phyloP scores from a whole-genome alignment of 345 rosid species.

The Diplotaxis tenuifolia region DNA sequence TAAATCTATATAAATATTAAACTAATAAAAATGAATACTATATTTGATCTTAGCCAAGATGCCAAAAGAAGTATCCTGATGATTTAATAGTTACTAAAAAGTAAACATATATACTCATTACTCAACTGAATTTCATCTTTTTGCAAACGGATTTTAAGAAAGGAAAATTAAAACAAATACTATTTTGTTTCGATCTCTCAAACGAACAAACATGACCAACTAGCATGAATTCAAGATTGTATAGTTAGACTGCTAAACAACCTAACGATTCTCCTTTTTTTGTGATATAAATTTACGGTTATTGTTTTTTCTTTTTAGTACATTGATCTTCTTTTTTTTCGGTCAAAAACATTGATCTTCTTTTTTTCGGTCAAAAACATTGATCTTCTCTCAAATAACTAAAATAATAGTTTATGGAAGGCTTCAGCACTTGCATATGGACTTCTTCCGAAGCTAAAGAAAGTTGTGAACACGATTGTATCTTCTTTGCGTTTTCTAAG shows the following conservation, averaged over 20 bases:
- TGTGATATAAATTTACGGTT: neutral
- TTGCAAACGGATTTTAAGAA: neutral
- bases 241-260: neutral
- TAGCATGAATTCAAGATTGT: neutral
- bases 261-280: neutral
- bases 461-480: conserved; percentile 23
- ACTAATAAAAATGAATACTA: too few species aligned
- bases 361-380: too few species aligned
- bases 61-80: neutral
- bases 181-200: neutral
- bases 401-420: neutral
- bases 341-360: too few species aligned
- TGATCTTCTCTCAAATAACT: neutral
- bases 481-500: neutral
- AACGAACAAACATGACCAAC: neutral
- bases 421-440: neutral
- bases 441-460: neutral
- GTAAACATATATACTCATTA: too few species aligned
- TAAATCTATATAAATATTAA: too few species aligned
- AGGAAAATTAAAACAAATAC: neutral
- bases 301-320: neutral
- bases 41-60: too few species aligned
- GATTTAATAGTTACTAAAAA: neutral
- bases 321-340: neutral
- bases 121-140: neutral